phyloP scores from a whole-genome alignment of 331 rosid genomes.

The Acacia concinna region DNA sequence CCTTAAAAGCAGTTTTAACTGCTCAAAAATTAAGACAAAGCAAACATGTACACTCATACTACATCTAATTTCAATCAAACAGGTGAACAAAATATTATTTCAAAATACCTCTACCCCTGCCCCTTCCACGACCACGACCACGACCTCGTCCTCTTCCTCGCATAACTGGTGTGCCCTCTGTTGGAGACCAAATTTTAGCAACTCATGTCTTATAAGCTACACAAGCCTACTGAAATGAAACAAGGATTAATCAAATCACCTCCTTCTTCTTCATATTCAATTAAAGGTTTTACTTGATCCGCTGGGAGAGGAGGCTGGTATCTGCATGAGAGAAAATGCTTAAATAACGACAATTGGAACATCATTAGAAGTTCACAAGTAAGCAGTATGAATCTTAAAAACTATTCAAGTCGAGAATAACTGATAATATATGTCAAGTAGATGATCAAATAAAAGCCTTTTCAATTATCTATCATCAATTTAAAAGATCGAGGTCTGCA shows the following conservation, averaged over 20 bases:
- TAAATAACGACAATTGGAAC: constrained; percentile 7
- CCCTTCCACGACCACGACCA: constrained; percentile 49
- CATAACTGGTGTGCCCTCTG: constrained; percentile 68
- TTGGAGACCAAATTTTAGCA: constrained; percentile 26
- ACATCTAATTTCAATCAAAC: constrained; percentile 11
- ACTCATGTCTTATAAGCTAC: constrained; percentile 11
- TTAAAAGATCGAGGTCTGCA: constrained; percentile 8
- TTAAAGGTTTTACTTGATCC: constrained; percentile 82
- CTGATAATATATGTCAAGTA: neutral
- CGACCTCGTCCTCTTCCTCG: constrained; percentile 66
- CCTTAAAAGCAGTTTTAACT: constrained; percentile 7
- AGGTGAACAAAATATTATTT: neutral
- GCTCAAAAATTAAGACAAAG: neutral
- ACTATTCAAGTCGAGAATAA: neutral
- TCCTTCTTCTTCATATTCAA: constrained; percentile 76
- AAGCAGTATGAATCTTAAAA: neutral
- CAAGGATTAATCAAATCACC: constrained; percentile 43
- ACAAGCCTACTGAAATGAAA: constrained; percentile 14
- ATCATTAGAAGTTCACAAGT: neutral
- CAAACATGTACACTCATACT: neutral
- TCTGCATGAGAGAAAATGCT: constrained; percentile 40
- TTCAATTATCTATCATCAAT: neutral
- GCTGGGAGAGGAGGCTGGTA: constrained; percentile 83
- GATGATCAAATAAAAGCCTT: neutral
- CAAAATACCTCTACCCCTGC: constrained; percentile 68